Evolutionary conservation across 495 filamentous ascomycete genomes (phyloP).

Genomic region (Daldinia loculata): DNA sequence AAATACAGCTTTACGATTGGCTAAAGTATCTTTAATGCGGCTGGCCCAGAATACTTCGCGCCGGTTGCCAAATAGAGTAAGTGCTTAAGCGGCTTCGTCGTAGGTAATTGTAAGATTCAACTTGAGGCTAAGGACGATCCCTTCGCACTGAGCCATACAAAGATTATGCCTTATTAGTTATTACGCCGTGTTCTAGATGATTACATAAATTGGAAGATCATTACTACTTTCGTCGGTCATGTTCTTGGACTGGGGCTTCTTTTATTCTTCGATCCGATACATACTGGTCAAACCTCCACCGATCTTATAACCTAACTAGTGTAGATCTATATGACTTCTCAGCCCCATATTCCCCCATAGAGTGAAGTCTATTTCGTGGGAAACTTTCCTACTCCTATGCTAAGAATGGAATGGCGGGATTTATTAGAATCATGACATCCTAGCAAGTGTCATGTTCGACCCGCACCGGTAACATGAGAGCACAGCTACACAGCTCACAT

Average conservation of each 20-base stretch:
- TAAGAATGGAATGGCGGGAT: not conserved
- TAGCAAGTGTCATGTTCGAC: slow-evolving; percentile 9
- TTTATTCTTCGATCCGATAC: not conserved
- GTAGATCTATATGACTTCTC: slow-evolving; percentile 13
- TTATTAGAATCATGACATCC: slow-evolving; percentile 5
- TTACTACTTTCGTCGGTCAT: not conserved
- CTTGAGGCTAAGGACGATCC: slow-evolving; percentile 27
- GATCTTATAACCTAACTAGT: slow-evolving; percentile 14
- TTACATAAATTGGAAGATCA: slow-evolving; percentile 5
- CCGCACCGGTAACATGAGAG: slow-evolving; percentile 7
- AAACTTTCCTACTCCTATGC: slow-evolving; percentile 11
- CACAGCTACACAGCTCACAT: not conserved
- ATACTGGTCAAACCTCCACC: not conserved
- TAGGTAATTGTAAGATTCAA: not conserved
- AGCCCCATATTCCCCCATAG: slow-evolving; percentile 23
- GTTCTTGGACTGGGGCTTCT: not conserved
- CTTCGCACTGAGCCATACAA: slow-evolving; percentile 2
- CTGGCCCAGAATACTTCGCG: slow-evolving; percentile 6
- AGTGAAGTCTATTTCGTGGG: not conserved
- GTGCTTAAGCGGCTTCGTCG: not conserved
- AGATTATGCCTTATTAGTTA: not conserved
- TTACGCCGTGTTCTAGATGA: not conserved
- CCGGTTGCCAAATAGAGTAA: slow-evolving; percentile 16
- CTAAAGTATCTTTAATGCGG: not conserved
- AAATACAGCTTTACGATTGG: not conserved